These are phyloP conservation scores for Solanum arcanum DNA, from an alignment of 257 asterid species.

Conservation along the genomic window DNA sequence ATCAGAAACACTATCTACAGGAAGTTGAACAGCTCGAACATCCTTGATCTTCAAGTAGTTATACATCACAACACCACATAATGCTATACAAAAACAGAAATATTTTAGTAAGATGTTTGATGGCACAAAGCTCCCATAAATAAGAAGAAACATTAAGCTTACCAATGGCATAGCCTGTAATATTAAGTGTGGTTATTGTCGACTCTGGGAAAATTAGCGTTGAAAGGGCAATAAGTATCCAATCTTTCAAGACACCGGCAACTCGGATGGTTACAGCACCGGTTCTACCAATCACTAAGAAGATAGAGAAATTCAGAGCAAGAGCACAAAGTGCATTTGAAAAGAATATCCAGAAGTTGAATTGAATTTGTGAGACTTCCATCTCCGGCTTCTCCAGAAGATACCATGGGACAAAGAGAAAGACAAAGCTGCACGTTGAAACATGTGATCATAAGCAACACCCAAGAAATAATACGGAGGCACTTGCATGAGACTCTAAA, in stretches of 20 bases:
- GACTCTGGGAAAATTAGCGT: conserved; percentile 93
- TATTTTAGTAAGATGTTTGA: not conserved
- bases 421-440: conserved; percentile 63
- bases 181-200: conserved; percentile 68
- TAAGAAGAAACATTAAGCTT: conserved; percentile 5
- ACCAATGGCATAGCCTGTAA: conserved; percentile 97
- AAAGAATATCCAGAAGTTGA: conserved; percentile 93
- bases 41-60: conserved; percentile 61
- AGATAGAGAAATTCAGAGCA: conserved; percentile 91
- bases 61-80: conserved; percentile 77
- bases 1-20: conserved; percentile 36
- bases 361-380: conserved; percentile 79
- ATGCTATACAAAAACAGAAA: conserved; percentile 34
- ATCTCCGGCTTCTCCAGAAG: conserved; percentile 92
- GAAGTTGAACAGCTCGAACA: conserved; percentile 41
- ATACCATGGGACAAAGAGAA: conserved; percentile 94
- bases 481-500: not conserved
- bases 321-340: conserved; percentile 93
- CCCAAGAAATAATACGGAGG: not conserved
- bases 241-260: conserved; percentile 95
- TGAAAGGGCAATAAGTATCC: conserved; percentile 96
- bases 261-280: conserved; percentile 97
- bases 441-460: not conserved
- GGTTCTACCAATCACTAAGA: conserved; percentile 93
- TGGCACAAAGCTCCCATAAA: not conserved